These are phyloP conservation scores for Lolium multiflorum DNA, from an alignment of 176 grass and related monocot species.

Conservation along the genomic window DNA sequence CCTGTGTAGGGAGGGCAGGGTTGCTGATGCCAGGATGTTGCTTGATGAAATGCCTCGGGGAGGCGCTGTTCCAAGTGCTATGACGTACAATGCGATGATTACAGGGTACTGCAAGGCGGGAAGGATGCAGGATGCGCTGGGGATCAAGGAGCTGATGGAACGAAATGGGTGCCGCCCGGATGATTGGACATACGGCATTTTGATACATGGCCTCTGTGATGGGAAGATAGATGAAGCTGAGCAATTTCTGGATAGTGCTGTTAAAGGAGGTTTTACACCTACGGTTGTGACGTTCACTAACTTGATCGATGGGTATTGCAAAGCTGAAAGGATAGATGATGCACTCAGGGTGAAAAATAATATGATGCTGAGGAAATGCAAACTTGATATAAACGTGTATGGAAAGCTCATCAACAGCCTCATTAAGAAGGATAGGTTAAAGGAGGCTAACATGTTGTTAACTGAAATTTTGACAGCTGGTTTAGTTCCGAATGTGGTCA, in stretches of 20 bases:
- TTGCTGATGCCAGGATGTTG: slow-evolving; percentile 50
- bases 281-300: slow-evolving; percentile 64
- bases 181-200: slow-evolving; percentile 59
- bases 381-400: slow-evolving; percentile 59
- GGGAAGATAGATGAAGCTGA: slow-evolving; percentile 53
- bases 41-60: slow-evolving; percentile 72
- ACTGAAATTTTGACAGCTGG: slow-evolving; percentile 55
- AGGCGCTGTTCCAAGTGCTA: slow-evolving; percentile 55
- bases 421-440: slow-evolving; percentile 55
- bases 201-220: slow-evolving; percentile 59
- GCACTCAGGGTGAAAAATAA: slow-evolving; percentile 61
- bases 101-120: slow-evolving; percentile 59
- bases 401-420: slow-evolving; percentile 57
- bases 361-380: slow-evolving; percentile 57
- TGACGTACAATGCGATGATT: slow-evolving; percentile 69
- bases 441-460: slow-evolving; percentile 58
- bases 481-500: slow-evolving; percentile 75
- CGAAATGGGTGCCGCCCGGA: slow-evolving; percentile 47
- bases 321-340: slow-evolving; percentile 54
- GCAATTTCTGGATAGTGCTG: slow-evolving; percentile 56
- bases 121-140: slow-evolving; percentile 48
- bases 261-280: slow-evolving; percentile 48
- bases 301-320: slow-evolving; percentile 71
- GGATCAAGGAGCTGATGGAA: slow-evolving; percentile 64
- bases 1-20: slow-evolving; percentile 66